These are phyloP conservation scores for Hordeum vulgare DNA, from an alignment of 176 grass and related monocot species.

Conservation along the genomic window MorexV3_pseudomolecules_assembly NC_058523.1:20328223-20328722, in stretches of 20 bases:
- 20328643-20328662: constrained; percentile 31
- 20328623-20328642: not conserved
- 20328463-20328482: not conserved
- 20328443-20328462: not conserved
- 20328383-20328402: too few relatives aligned
- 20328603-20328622: not conserved
- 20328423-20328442: constrained; percentile 2
- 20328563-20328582: not conserved
- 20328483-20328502: not conserved
- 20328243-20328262: too few relatives aligned
- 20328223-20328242: too few relatives aligned
- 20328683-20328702: constrained; percentile 49
- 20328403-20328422: too few relatives aligned
- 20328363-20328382: too few relatives aligned
- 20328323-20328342: too few relatives aligned
- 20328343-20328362: too few relatives aligned
- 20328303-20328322: too few relatives aligned
- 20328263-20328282: too few relatives aligned
- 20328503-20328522: not conserved
- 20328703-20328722: constrained; percentile 52
- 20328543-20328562: not conserved
- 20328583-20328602: too few relatives aligned
- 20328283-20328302: too few relatives aligned
- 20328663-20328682: constrained; percentile 39
- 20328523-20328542: not conserved